These are phyloP conservation scores for Ormosia semicastrata DNA, from an alignment of 306 rosid species.

Conservation along the genomic window DNA sequence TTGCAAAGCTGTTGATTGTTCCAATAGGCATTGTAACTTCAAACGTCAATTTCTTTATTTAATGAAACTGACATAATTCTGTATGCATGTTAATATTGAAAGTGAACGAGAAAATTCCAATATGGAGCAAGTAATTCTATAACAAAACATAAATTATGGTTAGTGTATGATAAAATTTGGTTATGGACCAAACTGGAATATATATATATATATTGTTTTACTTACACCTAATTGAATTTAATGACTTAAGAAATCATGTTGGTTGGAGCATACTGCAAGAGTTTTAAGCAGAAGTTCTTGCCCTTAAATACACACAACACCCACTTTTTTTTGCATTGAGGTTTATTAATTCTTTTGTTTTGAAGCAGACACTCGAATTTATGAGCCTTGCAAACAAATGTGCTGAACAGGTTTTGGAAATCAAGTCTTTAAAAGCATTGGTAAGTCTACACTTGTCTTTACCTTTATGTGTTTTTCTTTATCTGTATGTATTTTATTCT, in stretches of 20 bases:
- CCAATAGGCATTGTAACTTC: not conserved
- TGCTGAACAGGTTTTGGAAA: conserved; percentile 63
- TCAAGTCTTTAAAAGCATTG: conserved; percentile 68
- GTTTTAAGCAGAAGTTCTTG: not conserved
- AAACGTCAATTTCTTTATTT: conserved; percentile 6
- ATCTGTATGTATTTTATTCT: not conserved
- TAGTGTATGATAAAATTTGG: not conserved
- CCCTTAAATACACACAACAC: not conserved
- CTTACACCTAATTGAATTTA: not conserved
- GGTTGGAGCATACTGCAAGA: conserved; percentile 10
- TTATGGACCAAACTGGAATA: not conserved
- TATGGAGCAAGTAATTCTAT: not conserved
- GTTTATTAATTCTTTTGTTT: conserved; percentile 28
- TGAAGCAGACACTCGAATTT: conserved; percentile 57
- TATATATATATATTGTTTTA: not conserved
- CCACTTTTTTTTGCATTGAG: conserved; percentile 7
- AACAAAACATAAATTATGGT: not conserved
- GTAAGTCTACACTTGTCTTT: conserved; percentile 46
- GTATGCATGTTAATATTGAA: conserved; percentile 16
- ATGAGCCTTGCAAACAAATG: conserved; percentile 59
- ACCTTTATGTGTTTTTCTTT: conserved; percentile 2
- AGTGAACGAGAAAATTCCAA: conserved; percentile 2
- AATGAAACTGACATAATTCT: conserved; percentile 1
- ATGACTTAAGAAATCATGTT: not conserved
- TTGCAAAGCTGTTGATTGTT: not conserved